Base-by-base conservation (phyloP, 352 stramenopile species). In the Peronosclerospora sorghi region DNA sequence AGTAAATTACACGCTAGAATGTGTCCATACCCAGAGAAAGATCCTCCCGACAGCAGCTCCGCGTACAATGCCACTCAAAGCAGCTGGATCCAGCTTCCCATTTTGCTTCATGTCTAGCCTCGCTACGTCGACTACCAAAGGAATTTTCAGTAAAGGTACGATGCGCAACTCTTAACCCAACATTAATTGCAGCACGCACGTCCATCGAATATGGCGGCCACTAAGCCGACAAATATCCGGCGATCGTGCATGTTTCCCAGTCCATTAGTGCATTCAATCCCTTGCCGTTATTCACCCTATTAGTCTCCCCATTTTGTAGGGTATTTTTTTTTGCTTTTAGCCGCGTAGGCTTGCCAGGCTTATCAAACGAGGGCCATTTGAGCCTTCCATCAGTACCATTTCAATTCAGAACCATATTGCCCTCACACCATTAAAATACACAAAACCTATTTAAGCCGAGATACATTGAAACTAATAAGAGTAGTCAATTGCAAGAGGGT, bases 361-460 rank as follows among this genome's bases (percentile, higher is more conserved):
- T 40, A 8, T 59, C 73, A 62, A 86, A 89, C 38, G 76, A 78
- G 49, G 64, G 78, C 76, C 76, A 89, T 40, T 86, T 85, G 73
- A 85, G 56, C 83, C 73, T 29, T 71, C 56, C 75, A 88, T 88
- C 12, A 10, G 5, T 1, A 39, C 40, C 17, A n/a, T n/a, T n/a
- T n/a, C n/a, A n/a, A n/a, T n/a, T n/a, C n/a, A n/a, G n/a, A n/a
- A n/a, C n/a, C n/a, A n/a, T n/a, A n/a, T n/a, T n/a, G n/a, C n/a
- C n/a, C n/a, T n/a, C n/a, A n/a, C n/a, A n/a, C n/a, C n/a, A n/a
- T n/a, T n/a, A n/a, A n/a, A n/a, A n/a, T n/a, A n/a, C n/a, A n/a
- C n/a, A n/a, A n/a, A n/a, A n/a, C n/a, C n/a, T n/a, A n/a, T n/a
- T n/a, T n/a, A n/a, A n/a, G n/a, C n/a, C n/a, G n/a, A n/a, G n/a